Evolutionary conservation across 2,329 filamentous ascomycete genomes (phyloP), one percentile per base, ranked within the genome.

Genomic region (Penicillium oxalicum): DNA sequence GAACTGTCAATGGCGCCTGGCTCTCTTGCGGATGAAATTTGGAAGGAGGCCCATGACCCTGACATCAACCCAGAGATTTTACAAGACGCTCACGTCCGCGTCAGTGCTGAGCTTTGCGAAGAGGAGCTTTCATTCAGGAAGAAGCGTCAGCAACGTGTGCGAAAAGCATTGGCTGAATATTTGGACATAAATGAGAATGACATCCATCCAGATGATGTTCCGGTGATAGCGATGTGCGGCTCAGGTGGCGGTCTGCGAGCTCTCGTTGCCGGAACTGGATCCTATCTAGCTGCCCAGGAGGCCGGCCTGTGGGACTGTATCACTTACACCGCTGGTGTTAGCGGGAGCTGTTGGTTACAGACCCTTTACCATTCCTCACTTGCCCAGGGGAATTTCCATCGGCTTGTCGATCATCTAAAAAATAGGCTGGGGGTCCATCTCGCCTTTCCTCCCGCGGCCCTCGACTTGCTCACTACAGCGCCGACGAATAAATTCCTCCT

Each of bases 281-380:
- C 91, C 0, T 84, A 94, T 52, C 75, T 93, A 8, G 91, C 90
- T 3, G 80, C 89, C 0, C 82, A 89, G 51, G 87, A 96, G 65
- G 86, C 87, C 49, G 93, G 93, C 0, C 74, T 98, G 0, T 94
- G 95, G 65, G 91, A 96, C 69, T 97, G 93, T 65, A 80, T 88
- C 9, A 97, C 91, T 1, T 98, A 98, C 63, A 95, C 90, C 0
- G 89, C 91, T 4, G 93, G 93, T 1, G 93, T 98, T 42, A 96
- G 90, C 64, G 93, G 93, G 0, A 94, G 88, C 55, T 97, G 93
- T 68, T 98, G 93, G 93, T 77, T 97, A 5, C 91, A 97, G 66
- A 78, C 87, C 0, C 76, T 98, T 4, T 95, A 88, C 64, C 84
- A 93, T 62, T 91, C 88, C 0, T 88, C 88, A 0, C 78, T 97